Base-by-base conservation (phyloP, 495 filamentous ascomycete genomes). In the Letharia columbiana region DNA sequence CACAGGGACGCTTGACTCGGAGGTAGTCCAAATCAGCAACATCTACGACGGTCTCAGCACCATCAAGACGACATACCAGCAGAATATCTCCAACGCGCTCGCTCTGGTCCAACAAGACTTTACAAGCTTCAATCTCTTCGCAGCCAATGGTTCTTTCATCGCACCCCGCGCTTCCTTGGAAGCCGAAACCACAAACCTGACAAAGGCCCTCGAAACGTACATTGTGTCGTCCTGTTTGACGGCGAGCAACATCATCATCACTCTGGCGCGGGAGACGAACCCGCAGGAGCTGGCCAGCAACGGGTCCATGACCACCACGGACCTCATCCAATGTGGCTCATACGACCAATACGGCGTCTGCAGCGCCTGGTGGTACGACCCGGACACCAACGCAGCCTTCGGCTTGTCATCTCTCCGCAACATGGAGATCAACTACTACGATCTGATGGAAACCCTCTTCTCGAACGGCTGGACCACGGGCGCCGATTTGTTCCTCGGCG, bases 301-400 rank as follows among this genome's bases (percentile, higher is more conserved):
- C 42, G 67, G 67, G 9, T 59, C 47, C 31, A 37, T 63, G 15
- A 39, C 44, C 10, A 37, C 13, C 40, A 35, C 56, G 17, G 47
- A 59, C 35, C 57, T 63, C 20, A 35, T 57, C 5, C 54, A 57
- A 42, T 65, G 67, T 44, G 37, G 31, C 20, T 65, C 47, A 3
- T 69, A 66, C 59, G 64, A 69, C 56, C 23, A 59, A 49, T 69
- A 63, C 52, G 64, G 64, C 42, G 49, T 69, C 41, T 69, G 67
- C 39, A 63, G 64, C 49, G 52, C 13, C 63, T 69, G 67, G 67
- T 69, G 67, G 67, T 69, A 65, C 56, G 67, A 69, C 37, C 31
- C 47, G 4, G 39, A 20, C 49, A 65, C 63, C 15, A 65, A 65
- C n/a, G 47, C 63, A 10, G 63, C 40, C n/a, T 49, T 18, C 63